Base-by-base conservation (phyloP, 805 yeast genomes). In the Lipomyces anomalus region DNA sequence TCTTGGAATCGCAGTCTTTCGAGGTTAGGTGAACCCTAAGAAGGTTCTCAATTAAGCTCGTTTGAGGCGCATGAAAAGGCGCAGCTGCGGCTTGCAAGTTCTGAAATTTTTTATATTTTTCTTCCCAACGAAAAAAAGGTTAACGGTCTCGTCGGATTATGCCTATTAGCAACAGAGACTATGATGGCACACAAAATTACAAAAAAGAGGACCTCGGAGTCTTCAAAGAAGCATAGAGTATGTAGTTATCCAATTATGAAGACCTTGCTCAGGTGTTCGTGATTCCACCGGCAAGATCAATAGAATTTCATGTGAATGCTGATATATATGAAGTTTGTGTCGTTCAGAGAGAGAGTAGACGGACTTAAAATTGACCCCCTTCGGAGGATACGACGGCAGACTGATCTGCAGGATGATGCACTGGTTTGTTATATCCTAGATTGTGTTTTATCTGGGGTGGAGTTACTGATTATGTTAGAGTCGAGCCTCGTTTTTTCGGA, bases 321-420 rank as follows among this genome's bases (percentile, higher is more conserved):
- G n/a, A n/a, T n/a, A n/a, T n/a, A n/a, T n/a, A n/a, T n/a, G n/a
- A n/a, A 48, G 52, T 52, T 47, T 32, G 22, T 78, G 35, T 84
- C 95, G 1, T 92, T 90, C 62, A 78, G 81, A 52, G 95, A 89
- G 56, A 75, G 94, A 46, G 78, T 89, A 17, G 96, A 90, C 52
- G 69, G 83, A 17, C 76, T 90, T 47, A 81, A 82, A 58, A 87
- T 92, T 44, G 95, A 84, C 63, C 86, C 97, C 4, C 56, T 67
- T 6, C 61, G 72, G 28, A 43, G 57, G 35, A 53, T 58, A 16
- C 55, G 53, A 20, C 48, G 58, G 24, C 57, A 59, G 13, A 52
- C 57, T 6, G 67, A 63, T 7, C 43, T 51, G 13, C 56, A 57
- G 5, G 58, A 44, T 13, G 55, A 26, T 13, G 30, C 9, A 13